These are phyloP conservation scores for Symbiodinium natans DNA, from an alignment of 73 alveolate genomes.

Conservation along the genomic window DNA sequence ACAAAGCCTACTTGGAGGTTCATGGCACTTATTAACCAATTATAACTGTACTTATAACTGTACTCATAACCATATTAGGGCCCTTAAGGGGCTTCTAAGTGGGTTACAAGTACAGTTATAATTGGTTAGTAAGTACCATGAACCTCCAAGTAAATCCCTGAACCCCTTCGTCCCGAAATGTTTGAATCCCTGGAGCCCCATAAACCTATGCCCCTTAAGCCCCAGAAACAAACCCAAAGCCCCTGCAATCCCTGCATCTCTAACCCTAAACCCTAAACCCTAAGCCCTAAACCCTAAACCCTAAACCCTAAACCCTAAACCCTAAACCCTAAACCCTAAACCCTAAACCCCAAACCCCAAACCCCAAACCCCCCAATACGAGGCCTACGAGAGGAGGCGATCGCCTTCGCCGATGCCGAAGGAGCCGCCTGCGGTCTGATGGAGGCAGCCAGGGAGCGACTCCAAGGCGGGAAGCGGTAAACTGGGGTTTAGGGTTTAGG, in stretches of 20 bases:
- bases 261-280: neutral
- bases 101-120: no score
- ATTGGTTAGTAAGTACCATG: no score
- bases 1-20: no score
- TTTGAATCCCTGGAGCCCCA: no score
- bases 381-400: constrained; percentile 27
- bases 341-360: neutral
- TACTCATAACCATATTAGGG: no score
- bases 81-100: no score
- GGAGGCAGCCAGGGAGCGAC: neutral
- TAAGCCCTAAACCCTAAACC: neutral
- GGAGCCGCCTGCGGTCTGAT: constrained; percentile 30
- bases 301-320: neutral
- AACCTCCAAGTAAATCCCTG: neutral
- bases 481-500: no score
- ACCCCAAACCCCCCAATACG: neutral
- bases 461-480: neutral
- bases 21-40: no score
- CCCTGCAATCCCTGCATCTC: neutral
- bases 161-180: no score
- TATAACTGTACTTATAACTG: no score
- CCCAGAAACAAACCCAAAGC: neutral
- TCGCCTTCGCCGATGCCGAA: constrained; percentile 15
- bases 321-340: neutral
- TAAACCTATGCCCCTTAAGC: no score